Percentiles rank a stretch among this genome's conserved stretches.
These are phyloP conservation scores for Daphne laureola DNA, from an alignment of 441 rosid genomes.

Conservation along the genomic window DNA sequence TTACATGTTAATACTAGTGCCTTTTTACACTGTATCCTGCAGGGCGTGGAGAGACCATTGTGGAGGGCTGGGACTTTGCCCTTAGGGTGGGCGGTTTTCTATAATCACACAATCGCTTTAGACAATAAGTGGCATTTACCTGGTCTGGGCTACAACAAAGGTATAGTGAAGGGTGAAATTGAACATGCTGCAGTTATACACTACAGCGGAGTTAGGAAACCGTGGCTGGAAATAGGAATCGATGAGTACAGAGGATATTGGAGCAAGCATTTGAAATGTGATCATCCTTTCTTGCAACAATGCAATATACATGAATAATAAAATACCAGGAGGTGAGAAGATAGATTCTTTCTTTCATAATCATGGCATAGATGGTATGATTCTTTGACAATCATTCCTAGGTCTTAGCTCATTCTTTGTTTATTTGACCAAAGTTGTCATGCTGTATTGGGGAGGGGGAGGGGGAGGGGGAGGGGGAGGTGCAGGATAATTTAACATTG, in stretches of 20 bases:
- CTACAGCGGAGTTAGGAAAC: slow-evolving; percentile 79
- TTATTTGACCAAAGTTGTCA: slow-evolving; percentile 4
- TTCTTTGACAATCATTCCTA: slow-evolving; percentile 23
- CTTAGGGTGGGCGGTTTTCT: slow-evolving; percentile 71
- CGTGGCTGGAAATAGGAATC: slow-evolving; percentile 74
- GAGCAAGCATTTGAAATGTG: slow-evolving; percentile 53
- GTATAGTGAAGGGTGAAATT: slow-evolving; percentile 28
- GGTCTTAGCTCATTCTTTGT: slow-evolving; percentile 16
- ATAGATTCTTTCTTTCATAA: slow-evolving; percentile 8
- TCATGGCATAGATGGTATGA: slow-evolving; percentile 20
- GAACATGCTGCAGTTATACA: slow-evolving; percentile 73
- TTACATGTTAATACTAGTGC: slow-evolving; percentile 1
- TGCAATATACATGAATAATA: slow-evolving; percentile 72
- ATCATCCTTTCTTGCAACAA: slow-evolving; percentile 55
- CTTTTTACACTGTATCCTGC: slow-evolving; percentile 20
- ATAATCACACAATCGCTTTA: slow-evolving; percentile 41
- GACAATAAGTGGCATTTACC: slow-evolving; percentile 68
- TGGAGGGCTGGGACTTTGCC: slow-evolving; percentile 81
- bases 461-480: slow-evolving; percentile 16
- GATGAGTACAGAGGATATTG: slow-evolving; percentile 56
- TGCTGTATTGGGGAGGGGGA: slow-evolving; percentile 22
- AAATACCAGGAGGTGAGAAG: slow-evolving; percentile 9
- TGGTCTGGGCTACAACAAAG: slow-evolving; percentile 67
- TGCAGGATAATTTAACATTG: slow-evolving; percentile 19
- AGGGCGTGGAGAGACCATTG: slow-evolving; percentile 57